phyloP scores from a whole-genome alignment of 2,329 filamentous ascomycete species.

The Incumbomyces delicatus region DNA sequence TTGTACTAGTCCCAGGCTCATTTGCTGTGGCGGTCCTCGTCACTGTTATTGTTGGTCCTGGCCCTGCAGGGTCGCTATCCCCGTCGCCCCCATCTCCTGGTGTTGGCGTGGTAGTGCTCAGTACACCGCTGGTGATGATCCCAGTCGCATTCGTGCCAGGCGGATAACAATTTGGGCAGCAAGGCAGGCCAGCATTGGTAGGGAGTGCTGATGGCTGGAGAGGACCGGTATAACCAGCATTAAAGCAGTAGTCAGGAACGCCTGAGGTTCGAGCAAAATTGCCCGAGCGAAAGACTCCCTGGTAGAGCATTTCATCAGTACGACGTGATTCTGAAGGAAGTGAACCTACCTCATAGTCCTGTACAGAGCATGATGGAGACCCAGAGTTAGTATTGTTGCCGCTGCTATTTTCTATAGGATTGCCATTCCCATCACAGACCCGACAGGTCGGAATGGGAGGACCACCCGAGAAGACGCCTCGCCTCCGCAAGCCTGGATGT shows the following conservation, averaged over 20 bases:
- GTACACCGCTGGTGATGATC: conserved; percentile 13
- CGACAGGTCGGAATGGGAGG: conserved; percentile 17
- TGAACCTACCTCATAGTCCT: conserved; percentile 11
- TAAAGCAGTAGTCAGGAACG: conserved; percentile 11
- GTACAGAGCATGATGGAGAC: conserved; percentile 10
- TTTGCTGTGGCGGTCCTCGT: background rate
- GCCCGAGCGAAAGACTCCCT: conserved; percentile 16
- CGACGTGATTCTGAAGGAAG: background rate
- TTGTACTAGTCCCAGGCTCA: background rate
- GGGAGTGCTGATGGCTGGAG: conserved; percentile 9
- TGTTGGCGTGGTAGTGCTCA: conserved; percentile 7
- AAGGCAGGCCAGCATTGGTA: conserved; percentile 11
- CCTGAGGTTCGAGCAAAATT: conserved; percentile 3
- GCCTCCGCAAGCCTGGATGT: conserved; percentile 13
- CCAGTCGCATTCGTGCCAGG: conserved; percentile 10
- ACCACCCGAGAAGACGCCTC: conserved; percentile 16
- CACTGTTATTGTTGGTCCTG: background rate
- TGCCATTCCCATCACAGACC: conserved; percentile 10
- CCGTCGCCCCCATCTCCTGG: background rate
- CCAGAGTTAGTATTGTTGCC: background rate
- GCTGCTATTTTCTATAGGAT: background rate
- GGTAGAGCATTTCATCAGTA: background rate
- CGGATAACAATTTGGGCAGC: conserved; percentile 15
- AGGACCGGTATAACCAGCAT: conserved; percentile 14
- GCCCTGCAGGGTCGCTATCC: background rate